Conservation (phyloP, 2,329 filamentous ascomycete species). For the Stagonosporopsis cucurbitacearum region DNA sequence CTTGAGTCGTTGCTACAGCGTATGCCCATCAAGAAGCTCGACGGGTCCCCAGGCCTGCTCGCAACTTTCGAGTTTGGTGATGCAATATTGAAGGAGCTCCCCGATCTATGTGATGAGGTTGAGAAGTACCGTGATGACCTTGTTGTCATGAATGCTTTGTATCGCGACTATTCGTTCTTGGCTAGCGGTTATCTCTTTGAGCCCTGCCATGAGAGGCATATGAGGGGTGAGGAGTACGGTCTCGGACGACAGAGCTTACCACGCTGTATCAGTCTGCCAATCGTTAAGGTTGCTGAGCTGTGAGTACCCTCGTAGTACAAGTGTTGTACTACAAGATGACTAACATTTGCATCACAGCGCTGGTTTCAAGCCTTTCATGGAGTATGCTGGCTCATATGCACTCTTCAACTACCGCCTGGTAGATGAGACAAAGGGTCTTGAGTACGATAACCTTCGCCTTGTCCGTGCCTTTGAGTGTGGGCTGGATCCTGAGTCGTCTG, state of each 20-base stretch:
- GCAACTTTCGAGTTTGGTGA: slow-evolving; percentile 76
- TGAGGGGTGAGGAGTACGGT: slow-evolving; percentile 74
- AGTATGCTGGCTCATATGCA: slow-evolving; percentile 71
- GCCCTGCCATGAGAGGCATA: slow-evolving; percentile 81
- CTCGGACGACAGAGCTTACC: slow-evolving; percentile 77
- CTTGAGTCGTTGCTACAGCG: slow-evolving; percentile 75
- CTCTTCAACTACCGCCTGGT: slow-evolving; percentile 69
- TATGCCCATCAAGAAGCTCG: slow-evolving; percentile 78
- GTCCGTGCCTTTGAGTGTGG: slow-evolving; percentile 92
- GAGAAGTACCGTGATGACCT: slow-evolving; percentile 76
- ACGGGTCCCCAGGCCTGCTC: slow-evolving; percentile 78
- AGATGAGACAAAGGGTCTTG: slow-evolving; percentile 60
- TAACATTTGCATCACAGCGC: slow-evolving; percentile 49
- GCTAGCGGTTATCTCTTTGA: slow-evolving; percentile 89
- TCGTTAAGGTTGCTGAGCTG: slow-evolving; percentile 84
- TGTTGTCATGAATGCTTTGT: slow-evolving; percentile 81
- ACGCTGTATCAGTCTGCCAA: slow-evolving; percentile 75
- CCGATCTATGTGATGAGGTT: slow-evolving; percentile 75
- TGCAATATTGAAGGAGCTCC: slow-evolving; percentile 74
- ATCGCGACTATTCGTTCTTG: slow-evolving; percentile 90
- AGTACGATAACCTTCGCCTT: slow-evolving; percentile 73
- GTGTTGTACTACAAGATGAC: not conserved
- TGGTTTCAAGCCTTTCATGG: slow-evolving; percentile 92
- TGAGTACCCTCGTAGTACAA: slow-evolving; percentile 59
- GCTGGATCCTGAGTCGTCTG: slow-evolving; percentile 83